Conservation (phyloP, 208 protist genomes). For the Porcisia hertigi region DNA sequence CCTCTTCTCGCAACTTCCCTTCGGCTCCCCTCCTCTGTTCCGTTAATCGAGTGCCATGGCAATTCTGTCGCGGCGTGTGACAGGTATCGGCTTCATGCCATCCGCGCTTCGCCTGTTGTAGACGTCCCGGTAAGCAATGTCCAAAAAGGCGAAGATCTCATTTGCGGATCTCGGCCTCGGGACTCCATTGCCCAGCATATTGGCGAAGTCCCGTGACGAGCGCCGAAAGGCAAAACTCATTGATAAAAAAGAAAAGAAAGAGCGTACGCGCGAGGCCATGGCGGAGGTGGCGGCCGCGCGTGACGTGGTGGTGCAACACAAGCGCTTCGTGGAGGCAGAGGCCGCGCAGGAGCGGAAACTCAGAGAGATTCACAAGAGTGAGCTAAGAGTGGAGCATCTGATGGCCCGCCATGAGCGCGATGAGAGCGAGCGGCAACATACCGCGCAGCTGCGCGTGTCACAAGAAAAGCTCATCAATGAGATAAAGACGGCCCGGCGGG, state of each 20-base stretch:
- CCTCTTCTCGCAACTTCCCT: not conserved
- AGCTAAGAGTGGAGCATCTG: constrained; percentile 60
- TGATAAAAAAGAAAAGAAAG: constrained; percentile 76
- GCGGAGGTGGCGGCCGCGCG: constrained; percentile 51
- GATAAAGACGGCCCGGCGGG: constrained; percentile 19
- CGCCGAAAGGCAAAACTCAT: constrained; percentile 56
- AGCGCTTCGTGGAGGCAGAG: constrained; percentile 53
- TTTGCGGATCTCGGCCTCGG: constrained; percentile 84
- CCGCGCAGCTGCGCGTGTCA: constrained; percentile 27
- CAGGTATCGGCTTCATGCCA: not conserved
- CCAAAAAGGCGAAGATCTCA: constrained; percentile 55
- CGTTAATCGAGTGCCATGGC: not conserved
- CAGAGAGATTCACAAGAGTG: constrained; percentile 66
- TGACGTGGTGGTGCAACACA: constrained; percentile 65
- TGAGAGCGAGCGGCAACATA: constrained; percentile 35
- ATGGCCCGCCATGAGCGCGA: constrained; percentile 56
- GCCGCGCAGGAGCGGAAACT: constrained; percentile 41
- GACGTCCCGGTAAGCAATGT: constrained; percentile 26
- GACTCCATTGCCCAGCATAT: constrained; percentile 62
- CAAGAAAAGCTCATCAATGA: constrained; percentile 59
- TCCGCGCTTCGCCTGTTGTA: not conserved
- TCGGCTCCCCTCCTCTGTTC: constrained; percentile 12
- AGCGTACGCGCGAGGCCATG: constrained; percentile 58
- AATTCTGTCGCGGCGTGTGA: not conserved
- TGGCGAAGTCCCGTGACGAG: constrained; percentile 62